Conservation (phyloP, 129 eudicot species). For the Oenanthe sinensis region DNA sequence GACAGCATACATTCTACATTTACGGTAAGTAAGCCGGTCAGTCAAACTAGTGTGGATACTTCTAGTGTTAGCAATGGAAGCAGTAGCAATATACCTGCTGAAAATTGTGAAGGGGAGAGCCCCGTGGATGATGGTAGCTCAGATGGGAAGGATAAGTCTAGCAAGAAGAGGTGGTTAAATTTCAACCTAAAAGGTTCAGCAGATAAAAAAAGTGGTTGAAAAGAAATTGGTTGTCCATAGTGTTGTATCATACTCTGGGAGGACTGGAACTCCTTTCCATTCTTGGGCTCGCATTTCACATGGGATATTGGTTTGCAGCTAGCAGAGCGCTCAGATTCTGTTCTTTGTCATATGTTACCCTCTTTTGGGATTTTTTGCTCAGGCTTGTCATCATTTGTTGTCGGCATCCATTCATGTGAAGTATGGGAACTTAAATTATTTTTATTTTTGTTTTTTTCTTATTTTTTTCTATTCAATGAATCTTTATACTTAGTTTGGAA, state of each 20-base stretch:
- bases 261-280: background rate
- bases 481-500: background rate
- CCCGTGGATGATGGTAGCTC: constrained; percentile 71
- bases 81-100: constrained; percentile 39
- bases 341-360: background rate
- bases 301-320: constrained; percentile 3
- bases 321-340: constrained; percentile 13
- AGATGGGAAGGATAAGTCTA: constrained; percentile 61
- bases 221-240: background rate
- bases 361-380: background rate
- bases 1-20: constrained; percentile 81
- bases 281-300: background rate
- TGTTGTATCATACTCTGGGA: background rate
- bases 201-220: constrained; percentile 39
- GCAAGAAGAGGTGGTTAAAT: constrained; percentile 72
- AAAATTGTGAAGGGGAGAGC: constrained; percentile 33
- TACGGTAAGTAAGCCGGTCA: constrained; percentile 45
- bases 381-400: background rate
- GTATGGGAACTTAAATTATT: background rate
- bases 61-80: constrained; percentile 46
- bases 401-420: background rate
- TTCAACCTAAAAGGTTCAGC: constrained; percentile 58
- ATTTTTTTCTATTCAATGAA: background rate
- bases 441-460: background rate
- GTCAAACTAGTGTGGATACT: constrained; percentile 20